Percentiles rank a stretch among this genome's conserved stretches.
These are phyloP conservation scores for Ochromonas danica DNA, from an alignment of 108 stramenopile genomes.

Conservation along the genomic window DNA sequence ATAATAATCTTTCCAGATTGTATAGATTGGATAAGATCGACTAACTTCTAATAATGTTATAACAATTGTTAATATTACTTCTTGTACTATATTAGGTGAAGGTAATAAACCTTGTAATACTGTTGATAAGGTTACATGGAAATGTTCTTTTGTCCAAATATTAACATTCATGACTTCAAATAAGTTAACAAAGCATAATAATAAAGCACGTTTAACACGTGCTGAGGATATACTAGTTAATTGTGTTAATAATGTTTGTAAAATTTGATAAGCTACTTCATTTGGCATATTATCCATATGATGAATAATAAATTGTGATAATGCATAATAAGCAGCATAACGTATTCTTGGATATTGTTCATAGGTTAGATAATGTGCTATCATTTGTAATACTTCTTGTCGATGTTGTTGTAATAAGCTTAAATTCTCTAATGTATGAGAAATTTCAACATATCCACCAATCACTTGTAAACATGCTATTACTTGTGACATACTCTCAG, in stretches of 20 bases:
- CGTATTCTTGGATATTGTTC: neutral
- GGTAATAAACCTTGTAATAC: neutral
- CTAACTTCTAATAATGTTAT: neutral
- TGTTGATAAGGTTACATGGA: neutral
- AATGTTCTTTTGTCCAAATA: neutral
- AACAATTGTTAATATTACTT: neutral
- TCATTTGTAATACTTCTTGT: neutral
- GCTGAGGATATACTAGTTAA: neutral
- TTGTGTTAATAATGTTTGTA: neutral
- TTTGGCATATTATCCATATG: constrained; percentile 3
- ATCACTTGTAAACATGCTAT: neutral
- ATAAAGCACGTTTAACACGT: neutral
- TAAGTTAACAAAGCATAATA: neutral
- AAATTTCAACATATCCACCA: neutral
- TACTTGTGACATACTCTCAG: neutral
- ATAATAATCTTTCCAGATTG: constrained; percentile 10
- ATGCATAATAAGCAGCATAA: neutral
- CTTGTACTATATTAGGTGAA: neutral
- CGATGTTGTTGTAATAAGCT: neutral
- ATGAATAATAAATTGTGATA: neutral
- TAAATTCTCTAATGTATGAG: neutral
- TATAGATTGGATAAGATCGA: neutral
- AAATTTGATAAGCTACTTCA: neutral
- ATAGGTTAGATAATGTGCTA: neutral
- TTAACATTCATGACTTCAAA: neutral